These are phyloP conservation scores for Xylaria grammica DNA, from an alignment of 495 filamentous ascomycete species.

Conservation along the genomic window DNA sequence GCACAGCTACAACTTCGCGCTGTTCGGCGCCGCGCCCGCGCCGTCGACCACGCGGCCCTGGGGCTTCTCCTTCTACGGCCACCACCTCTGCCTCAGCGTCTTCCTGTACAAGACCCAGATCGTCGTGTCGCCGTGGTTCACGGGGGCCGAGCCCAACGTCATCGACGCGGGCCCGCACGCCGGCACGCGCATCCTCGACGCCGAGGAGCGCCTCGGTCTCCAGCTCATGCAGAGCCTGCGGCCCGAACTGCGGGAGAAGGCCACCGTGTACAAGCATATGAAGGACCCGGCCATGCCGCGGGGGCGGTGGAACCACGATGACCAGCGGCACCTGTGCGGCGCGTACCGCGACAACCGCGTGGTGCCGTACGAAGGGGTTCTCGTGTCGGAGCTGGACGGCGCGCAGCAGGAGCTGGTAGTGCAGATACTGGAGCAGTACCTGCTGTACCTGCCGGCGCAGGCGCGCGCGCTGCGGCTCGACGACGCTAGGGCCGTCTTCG, in stretches of 20 bases:
- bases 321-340: conserved; percentile 75
- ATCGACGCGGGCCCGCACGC: conserved; percentile 67
- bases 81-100: conserved; percentile 73
- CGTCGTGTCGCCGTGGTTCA: conserved; percentile 72
- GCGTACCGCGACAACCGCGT: conserved; percentile 77
- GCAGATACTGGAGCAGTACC: conserved; percentile 62
- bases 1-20: conserved; percentile 72
- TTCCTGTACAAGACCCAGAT: conserved; percentile 67
- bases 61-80: conserved; percentile 78
- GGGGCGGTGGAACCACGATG: conserved; percentile 75
- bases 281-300: conserved; percentile 65
- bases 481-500: conserved; percentile 56
- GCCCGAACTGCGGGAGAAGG: conserved; percentile 51
- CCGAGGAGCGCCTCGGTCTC: conserved; percentile 67
- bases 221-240: conserved; percentile 69
- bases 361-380: conserved; percentile 73
- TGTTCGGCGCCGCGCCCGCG: conserved; percentile 61
- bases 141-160: conserved; percentile 75
- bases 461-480: conserved; percentile 58
- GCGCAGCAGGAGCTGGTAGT: conserved; percentile 60
- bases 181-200: conserved; percentile 67
- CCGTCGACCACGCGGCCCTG: conserved; percentile 62
- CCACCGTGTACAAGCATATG: conserved; percentile 61
- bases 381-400: conserved; percentile 49
- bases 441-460: conserved; percentile 64